Percentiles rank a stretch among this genome's conserved stretches.
phyloP scores from a whole-genome alignment of 2,329 filamentous ascomycete genomes.

The Intubia oerlemansii region DNA sequence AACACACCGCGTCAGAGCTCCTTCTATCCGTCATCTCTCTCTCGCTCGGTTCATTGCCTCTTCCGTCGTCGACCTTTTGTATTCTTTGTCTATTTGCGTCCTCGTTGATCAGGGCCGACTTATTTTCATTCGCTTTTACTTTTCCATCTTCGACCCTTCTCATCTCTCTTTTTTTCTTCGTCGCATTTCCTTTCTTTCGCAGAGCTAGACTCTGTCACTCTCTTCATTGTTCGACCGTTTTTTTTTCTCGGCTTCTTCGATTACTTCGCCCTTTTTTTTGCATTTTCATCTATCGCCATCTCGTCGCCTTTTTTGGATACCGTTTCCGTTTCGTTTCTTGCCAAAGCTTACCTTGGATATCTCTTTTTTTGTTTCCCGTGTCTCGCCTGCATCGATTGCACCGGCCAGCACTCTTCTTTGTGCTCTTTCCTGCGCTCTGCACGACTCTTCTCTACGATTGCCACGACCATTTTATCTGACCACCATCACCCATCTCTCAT shows the following conservation, averaged over 20 bases:
- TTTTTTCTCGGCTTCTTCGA: slow-evolving; percentile 3
- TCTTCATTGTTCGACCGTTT: slow-evolving; percentile 8
- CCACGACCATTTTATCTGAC: neutral
- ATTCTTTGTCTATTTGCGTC: too few species aligned
- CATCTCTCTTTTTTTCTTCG: too few species aligned
- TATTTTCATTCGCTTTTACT: too few species aligned
- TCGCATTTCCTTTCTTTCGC: slow-evolving; percentile 11
- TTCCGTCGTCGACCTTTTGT: too few species aligned
- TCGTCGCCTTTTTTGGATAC: neutral
- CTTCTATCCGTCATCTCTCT: too few species aligned
- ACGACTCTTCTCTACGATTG: too few species aligned
- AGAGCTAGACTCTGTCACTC: slow-evolving; percentile 29
- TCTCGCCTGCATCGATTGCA: neutral
- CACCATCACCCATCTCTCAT: neutral
- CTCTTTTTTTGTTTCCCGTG: neutral
- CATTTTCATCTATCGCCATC: neutral
- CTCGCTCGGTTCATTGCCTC: too few species aligned
- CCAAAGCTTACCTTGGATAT: slow-evolving; percentile 1
- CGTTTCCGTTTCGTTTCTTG: neutral
- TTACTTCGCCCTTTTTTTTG: slow-evolving; percentile 2
- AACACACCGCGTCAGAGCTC: too few species aligned
- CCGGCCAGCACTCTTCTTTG: too few species aligned
- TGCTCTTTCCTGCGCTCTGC: neutral
- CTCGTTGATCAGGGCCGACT: too few species aligned
- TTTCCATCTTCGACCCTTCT: too few species aligned